phyloP scores from a whole-genome alignment of 768 basidiomycete species.

The Boletus rubroflammeus region DNA sequence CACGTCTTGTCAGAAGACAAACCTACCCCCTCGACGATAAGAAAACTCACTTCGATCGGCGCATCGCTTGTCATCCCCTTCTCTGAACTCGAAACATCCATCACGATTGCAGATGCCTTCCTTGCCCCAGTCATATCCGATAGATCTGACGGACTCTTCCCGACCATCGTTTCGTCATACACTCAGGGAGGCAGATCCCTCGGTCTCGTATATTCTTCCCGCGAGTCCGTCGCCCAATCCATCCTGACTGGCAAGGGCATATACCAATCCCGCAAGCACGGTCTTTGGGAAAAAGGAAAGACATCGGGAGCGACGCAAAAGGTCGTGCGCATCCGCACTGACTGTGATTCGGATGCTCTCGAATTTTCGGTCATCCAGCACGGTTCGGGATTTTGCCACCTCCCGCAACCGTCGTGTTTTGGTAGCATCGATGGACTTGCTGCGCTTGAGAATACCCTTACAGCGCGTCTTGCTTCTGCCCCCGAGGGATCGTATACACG shows the following conservation, averaged over 20 bases:
- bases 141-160: slow-evolving; percentile 87
- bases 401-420: slow-evolving; percentile 85
- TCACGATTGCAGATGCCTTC: slow-evolving; percentile 83
- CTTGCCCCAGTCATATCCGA: slow-evolving; percentile 80
- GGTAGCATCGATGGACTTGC: slow-evolving; percentile 75
- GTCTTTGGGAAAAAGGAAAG: slow-evolving; percentile 95
- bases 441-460: slow-evolving; percentile 76
- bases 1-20: slow-evolving; percentile 54
- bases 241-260: slow-evolving; percentile 88
- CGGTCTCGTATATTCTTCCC: slow-evolving; percentile 94
- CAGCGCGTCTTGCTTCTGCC: slow-evolving; percentile 65
- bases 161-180: slow-evolving; percentile 81
- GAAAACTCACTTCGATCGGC: slow-evolving; percentile 53
- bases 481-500: slow-evolving; percentile 92
- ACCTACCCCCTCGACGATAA: slow-evolving; percentile 58
- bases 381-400: slow-evolving; percentile 92
- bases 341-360: slow-evolving; percentile 92
- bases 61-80: slow-evolving; percentile 71
- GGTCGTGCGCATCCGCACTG: slow-evolving; percentile 73
- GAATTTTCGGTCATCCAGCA: slow-evolving; percentile 89
- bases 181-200: slow-evolving; percentile 68
- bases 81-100: slow-evolving; percentile 55
- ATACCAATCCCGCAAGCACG: slow-evolving; percentile 95
- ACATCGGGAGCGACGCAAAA: slow-evolving; percentile 93
- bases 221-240: slow-evolving; percentile 79